Base-by-base conservation (phyloP, 306 rosid genomes). In the Begonia peltatifolia region DNA sequence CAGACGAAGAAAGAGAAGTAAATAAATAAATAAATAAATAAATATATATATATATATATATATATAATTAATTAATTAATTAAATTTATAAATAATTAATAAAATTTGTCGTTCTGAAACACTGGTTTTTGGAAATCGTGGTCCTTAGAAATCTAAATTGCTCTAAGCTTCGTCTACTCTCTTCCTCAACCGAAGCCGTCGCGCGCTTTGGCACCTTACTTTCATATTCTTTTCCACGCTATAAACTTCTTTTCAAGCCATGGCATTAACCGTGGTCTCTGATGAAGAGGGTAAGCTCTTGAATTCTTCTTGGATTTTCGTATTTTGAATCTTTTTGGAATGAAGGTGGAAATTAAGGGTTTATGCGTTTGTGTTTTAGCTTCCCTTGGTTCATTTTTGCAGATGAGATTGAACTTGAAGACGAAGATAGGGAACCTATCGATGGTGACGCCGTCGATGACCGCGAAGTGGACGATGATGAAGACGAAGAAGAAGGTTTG, bases 371-470 rank as follows among this genome's bases (percentile, higher is more conserved):
- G 61, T 17, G 23, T 48, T 13, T 56, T 53, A 58, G 46, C 44
- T 17, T 9, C 0, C 18, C 11, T 30, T 30, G 38, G 8, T 30
- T 30, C 6, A 7, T 70, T 43, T 46, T 42, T 15, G 74, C 76
- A 90, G 97, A 86, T 10, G 92, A 90, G 65, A 77, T 83, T 35
- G 90, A 78, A 54, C 55, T 76, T 61, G 92, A 74, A 50, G 87
- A 79, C 67, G 89, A 83, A 2, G 93, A 80, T 15, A 73, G 94
- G 60, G 94, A 71, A 47, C 87, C 72, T 13, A 57, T 42, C 12
- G 84, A 74, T 16, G 87, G 81, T 7, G 85, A 73, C 2, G 77
- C 63, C 17, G 53, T 73, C 17, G 85, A 75, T 18, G 76, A 52
- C 30, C 80, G 70, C 10, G 77, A 60, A 16, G 47, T 41, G 46